phyloP scores from a whole-genome alignment of 208 protist genomes.

The Crithidia brevicula region DNA sequence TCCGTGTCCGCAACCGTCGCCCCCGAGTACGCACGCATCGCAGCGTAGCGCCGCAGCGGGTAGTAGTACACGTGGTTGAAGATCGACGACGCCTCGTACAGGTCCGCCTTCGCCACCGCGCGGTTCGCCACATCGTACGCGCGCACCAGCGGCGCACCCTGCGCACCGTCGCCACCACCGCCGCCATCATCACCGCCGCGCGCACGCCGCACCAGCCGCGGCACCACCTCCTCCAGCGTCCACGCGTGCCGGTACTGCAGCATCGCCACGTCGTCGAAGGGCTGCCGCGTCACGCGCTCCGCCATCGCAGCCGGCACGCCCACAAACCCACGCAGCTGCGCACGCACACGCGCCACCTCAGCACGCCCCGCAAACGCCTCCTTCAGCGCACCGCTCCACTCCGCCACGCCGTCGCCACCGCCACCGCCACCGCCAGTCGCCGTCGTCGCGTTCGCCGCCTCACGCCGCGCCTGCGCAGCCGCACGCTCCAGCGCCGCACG shows the following conservation, averaged over 20 bases:
- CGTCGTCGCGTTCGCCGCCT: neutral
- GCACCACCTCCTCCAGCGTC: slow-evolving; percentile 24
- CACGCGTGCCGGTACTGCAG: slow-evolving; percentile 42
- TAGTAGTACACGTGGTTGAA: slow-evolving; percentile 64
- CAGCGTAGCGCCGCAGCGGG: slow-evolving; percentile 52
- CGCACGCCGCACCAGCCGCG: slow-evolving; percentile 4
- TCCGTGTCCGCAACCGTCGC: slow-evolving; percentile 33
- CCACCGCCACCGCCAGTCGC: neutral
- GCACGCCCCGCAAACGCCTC: slow-evolving; percentile 3
- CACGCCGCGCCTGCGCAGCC: slow-evolving; percentile 15
- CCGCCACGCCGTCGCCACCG: slow-evolving; percentile 16
- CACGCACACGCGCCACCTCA: slow-evolving; percentile 23
- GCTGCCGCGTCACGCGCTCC: slow-evolving; percentile 25
- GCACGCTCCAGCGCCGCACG: slow-evolving; percentile 22
- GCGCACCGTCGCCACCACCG: no score
- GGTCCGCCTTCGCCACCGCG: slow-evolving; percentile 19
- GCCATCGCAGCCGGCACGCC: slow-evolving; percentile 9
- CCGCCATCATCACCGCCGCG: neutral
- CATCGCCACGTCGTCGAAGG: slow-evolving; percentile 50
- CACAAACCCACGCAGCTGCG: slow-evolving; percentile 30
- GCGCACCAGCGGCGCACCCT: slow-evolving; percentile 2
- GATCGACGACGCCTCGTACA: slow-evolving; percentile 38
- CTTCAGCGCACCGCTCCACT: slow-evolving; percentile 22
- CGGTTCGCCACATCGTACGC: slow-evolving; percentile 14
- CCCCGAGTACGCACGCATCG: slow-evolving; percentile 33